These are phyloP conservation scores for Suillus subaureus DNA, from an alignment of 768 basidiomycete species.

Conservation along the genomic window DNA sequence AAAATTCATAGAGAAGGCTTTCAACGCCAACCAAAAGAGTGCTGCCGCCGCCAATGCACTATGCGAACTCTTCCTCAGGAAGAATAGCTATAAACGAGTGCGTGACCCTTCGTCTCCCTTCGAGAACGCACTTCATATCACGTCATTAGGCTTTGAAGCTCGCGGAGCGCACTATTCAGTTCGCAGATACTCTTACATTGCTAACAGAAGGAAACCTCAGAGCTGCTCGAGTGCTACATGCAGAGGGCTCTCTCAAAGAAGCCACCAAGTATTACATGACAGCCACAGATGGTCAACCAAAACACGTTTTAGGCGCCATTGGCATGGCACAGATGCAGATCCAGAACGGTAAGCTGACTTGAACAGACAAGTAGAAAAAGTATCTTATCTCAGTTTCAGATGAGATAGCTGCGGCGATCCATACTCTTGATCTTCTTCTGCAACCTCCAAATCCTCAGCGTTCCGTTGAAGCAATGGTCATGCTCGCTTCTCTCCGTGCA, in stretches of 20 bases:
- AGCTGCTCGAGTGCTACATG: conserved; percentile 80
- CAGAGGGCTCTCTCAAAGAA: conserved; percentile 60
- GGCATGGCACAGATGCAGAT: conserved; percentile 89
- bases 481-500: conserved; percentile 89
- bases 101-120: conserved; percentile 15
- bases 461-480: conserved; percentile 82
- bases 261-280: conserved; percentile 72
- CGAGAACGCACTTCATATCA: background rate
- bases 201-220: conserved; percentile 86
- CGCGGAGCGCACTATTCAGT: conserved; percentile 92
- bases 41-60: conserved; percentile 85
- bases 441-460: conserved; percentile 65
- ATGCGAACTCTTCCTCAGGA: conserved; percentile 76
- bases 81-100: conserved; percentile 65
- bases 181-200: conserved; percentile 83
- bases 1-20: conserved; percentile 73
- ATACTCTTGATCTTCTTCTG: conserved; percentile 78
- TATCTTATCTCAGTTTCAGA: conserved; percentile 44
- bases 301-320: conserved; percentile 77
- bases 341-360: conserved; percentile 60
- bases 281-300: conserved; percentile 69
- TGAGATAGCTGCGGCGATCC: conserved; percentile 83
- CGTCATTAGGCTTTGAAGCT: conserved; percentile 77
- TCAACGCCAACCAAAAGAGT: conserved; percentile 71
- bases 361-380: background rate